These are phyloP conservation scores for Verticillium zaregamsianum DNA, from an alignment of 2,329 filamentous ascomycete genomes.

Conservation along the genomic window DNA sequence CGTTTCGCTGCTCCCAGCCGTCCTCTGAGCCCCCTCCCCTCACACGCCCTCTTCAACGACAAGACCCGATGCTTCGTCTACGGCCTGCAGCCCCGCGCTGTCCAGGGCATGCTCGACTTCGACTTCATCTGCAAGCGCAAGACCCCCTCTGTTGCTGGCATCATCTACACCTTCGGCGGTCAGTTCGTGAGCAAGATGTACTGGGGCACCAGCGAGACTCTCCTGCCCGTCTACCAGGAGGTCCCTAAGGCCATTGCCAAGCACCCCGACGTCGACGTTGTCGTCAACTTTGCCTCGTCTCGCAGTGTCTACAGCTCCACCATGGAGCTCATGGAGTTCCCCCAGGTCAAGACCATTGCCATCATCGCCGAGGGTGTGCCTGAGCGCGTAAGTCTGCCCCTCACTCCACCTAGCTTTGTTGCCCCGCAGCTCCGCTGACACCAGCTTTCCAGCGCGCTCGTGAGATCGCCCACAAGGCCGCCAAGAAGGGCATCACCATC, in stretches of 20 bases:
- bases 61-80: conserved; percentile 99
- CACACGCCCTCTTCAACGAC: conserved; percentile 93
- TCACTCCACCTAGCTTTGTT: conserved; percentile 17
- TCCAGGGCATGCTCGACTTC: conserved; percentile 95
- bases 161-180: conserved; percentile 99
- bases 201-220: conserved; percentile 99
- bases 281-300: conserved; percentile 99
- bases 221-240: conserved; percentile 96
- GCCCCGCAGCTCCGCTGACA: neutral
- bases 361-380: conserved; percentile 99
- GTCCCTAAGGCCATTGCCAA: conserved; percentile 90
- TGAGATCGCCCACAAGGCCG: conserved; percentile 93
- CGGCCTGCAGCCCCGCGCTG: conserved; percentile 92
- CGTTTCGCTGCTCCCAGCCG: conserved; percentile 92
- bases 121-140: conserved; percentile 99
- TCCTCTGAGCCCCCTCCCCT: conserved; percentile 80
- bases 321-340: conserved; percentile 95
- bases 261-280: conserved; percentile 94
- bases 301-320: conserved; percentile 98
- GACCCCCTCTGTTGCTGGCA: conserved; percentile 93
- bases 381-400: conserved; percentile 69
- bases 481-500: conserved; percentile 99
- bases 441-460: conserved; percentile 67
- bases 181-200: conserved; percentile 99
- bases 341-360: conserved; percentile 97